phyloP scores from a whole-genome alignment of 2,329 filamentous ascomycete species.

The Aspergillus nomiae region DNA sequence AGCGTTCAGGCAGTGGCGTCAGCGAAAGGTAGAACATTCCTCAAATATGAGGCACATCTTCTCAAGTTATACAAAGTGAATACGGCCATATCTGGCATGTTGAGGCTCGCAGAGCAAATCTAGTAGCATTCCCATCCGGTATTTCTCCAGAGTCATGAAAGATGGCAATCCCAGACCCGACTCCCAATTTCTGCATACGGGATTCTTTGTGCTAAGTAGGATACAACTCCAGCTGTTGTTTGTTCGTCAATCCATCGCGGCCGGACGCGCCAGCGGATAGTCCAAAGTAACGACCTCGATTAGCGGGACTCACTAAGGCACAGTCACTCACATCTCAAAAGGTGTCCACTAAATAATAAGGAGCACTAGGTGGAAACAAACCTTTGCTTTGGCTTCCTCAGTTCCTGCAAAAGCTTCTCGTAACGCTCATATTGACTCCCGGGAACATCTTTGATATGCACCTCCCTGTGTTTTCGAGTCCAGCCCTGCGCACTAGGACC shows the following conservation, averaged over 20 bases:
- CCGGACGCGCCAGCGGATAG: background rate
- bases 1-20: background rate
- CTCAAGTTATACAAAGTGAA: background rate
- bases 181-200: background rate
- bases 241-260: background rate
- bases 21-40: background rate
- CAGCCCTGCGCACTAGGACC: constrained; percentile 26
- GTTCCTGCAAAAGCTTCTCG: constrained; percentile 17
- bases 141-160: background rate
- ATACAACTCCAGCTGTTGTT: background rate
- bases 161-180: background rate
- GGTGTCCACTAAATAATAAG: too few species aligned
- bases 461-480: constrained; percentile 25
- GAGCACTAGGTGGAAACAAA: background rate
- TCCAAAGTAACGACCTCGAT: background rate
- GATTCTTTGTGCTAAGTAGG: background rate
- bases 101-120: background rate
- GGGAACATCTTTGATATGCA: constrained; percentile 19
- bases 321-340: background rate
- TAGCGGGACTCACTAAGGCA: background rate
- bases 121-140: background rate
- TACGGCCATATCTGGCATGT: background rate
- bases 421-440: constrained; percentile 11
- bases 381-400: constrained; percentile 8
- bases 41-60: background rate